Percentiles rank a stretch among this genome's conserved stretches.
These are phyloP conservation scores for Neopestalotiopsis sp. DNA, from an alignment of 2,329 filamentous ascomycete genomes.

Conservation along the genomic window DNA sequence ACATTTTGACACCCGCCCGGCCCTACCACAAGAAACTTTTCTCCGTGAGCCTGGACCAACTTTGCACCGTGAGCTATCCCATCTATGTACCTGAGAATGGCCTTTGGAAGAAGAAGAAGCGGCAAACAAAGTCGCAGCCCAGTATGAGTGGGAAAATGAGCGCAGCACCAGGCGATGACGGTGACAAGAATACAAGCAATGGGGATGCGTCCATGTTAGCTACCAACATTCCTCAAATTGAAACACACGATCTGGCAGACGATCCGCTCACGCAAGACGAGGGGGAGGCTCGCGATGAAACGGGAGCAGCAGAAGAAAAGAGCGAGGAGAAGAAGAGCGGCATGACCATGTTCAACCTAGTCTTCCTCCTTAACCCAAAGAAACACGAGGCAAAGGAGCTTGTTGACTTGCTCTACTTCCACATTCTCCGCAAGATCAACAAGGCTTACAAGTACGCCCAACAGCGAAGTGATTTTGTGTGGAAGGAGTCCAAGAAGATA, in stretches of 20 bases:
- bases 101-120: slow-evolving; percentile 72
- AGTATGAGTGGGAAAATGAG: slow-evolving; percentile 27
- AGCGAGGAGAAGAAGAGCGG: slow-evolving; percentile 67
- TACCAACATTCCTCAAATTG: slow-evolving; percentile 29
- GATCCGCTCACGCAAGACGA: slow-evolving; percentile 42
- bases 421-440: slow-evolving; percentile 90
- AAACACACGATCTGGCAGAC: slow-evolving; percentile 34
- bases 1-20: slow-evolving; percentile 75
- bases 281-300: slow-evolving; percentile 42
- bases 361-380: slow-evolving; percentile 86
- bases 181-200: slow-evolving; percentile 19
- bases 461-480: slow-evolving; percentile 86
- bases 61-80: slow-evolving; percentile 82
- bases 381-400: slow-evolving; percentile 77
- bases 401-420: slow-evolving; percentile 78
- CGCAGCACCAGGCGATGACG: slow-evolving; percentile 25
- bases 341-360: slow-evolving; percentile 98
- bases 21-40: slow-evolving; percentile 83
- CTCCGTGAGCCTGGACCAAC: slow-evolving; percentile 79
- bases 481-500: slow-evolving; percentile 86
- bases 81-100: slow-evolving; percentile 82
- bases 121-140: slow-evolving; percentile 37
- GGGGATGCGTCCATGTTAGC: slow-evolving; percentile 23
- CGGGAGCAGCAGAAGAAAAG: slow-evolving; percentile 61
- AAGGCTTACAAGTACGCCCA: slow-evolving; percentile 94